Conservation (phyloP, 352 stramenopile genomes). For the Phytophthora sojae region DNA sequence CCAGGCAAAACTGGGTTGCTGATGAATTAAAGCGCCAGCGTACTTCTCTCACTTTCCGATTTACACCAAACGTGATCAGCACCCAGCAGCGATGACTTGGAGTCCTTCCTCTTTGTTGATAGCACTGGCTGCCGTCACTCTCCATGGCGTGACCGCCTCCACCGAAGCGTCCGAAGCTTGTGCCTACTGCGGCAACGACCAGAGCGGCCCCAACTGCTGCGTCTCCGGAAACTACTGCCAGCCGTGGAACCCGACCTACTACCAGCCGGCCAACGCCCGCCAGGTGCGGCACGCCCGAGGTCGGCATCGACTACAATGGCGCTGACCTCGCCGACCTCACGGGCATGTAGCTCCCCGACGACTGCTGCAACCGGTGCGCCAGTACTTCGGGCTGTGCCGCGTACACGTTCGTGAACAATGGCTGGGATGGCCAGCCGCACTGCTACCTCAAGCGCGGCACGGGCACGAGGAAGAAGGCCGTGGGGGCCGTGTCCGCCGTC, state of each 20-base stretch:
- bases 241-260: constrained; percentile 49
- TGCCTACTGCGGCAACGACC: constrained; percentile 37
- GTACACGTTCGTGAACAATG: constrained; percentile 38
- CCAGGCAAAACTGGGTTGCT: background rate
- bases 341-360: constrained; percentile 21
- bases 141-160: background rate
- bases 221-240: constrained; percentile 50
- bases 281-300: constrained; percentile 35
- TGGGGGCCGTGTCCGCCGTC: constrained; percentile 23
- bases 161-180: background rate
- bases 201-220: constrained; percentile 37
- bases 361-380: constrained; percentile 20
- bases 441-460: constrained; percentile 33
- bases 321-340: constrained; percentile 42
- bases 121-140: background rate
- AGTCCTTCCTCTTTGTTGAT: background rate
- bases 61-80: background rate
- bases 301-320: constrained; percentile 48
- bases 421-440: constrained; percentile 24
- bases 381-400: constrained; percentile 16
- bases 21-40: background rate
- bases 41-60: background rate
- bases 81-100: background rate
- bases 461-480: constrained; percentile 12
- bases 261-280: constrained; percentile 43